phyloP scores from a whole-genome alignment of 768 basidiomycete species.

The Hypholoma fasciculare region DNA sequence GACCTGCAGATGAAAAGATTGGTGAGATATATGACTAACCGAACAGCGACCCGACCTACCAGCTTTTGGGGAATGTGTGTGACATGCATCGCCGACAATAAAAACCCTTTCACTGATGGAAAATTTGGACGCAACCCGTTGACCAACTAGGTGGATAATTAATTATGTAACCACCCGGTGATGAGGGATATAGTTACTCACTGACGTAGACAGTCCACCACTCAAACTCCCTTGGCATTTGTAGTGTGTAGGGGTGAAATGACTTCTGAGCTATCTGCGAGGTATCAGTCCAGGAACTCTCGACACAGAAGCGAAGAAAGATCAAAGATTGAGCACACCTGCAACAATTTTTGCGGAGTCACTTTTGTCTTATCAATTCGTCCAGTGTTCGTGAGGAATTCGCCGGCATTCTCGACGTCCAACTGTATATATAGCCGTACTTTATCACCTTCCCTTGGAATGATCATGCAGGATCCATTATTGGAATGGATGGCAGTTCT shows the following conservation, averaged over 20 bases:
- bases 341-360: constrained; percentile 50
- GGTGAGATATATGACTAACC: not conserved
- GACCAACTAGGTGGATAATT: constrained; percentile 51
- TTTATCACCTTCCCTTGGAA: constrained; percentile 70
- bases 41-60: constrained; percentile 32
- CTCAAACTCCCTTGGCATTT: constrained; percentile 48
- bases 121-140: constrained; percentile 68
- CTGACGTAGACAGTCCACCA: constrained; percentile 80
- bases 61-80: constrained; percentile 68
- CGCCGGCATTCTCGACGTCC: constrained; percentile 38
- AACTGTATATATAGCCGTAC: constrained; percentile 75
- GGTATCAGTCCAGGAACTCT: not conserved
- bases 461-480: constrained; percentile 69
- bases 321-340: constrained; percentile 33
- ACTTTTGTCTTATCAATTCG: constrained; percentile 54
- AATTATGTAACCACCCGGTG: too few relatives aligned
- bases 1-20: constrained; percentile 37
- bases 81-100: constrained; percentile 77
- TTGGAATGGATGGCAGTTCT: constrained; percentile 66
- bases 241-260: constrained; percentile 55
- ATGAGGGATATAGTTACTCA: constrained; percentile 27
- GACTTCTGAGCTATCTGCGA: constrained; percentile 54
- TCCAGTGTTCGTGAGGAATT: constrained; percentile 43
- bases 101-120: constrained; percentile 66
- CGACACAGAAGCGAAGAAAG: not conserved